A percentile compares a stretch with the other conserved stretches of the same genome.
These are phyloP conservation scores for Claviceps arundinis DNA, from an alignment of 2,329 filamentous ascomycete species.

Conservation along the genomic window DNA sequence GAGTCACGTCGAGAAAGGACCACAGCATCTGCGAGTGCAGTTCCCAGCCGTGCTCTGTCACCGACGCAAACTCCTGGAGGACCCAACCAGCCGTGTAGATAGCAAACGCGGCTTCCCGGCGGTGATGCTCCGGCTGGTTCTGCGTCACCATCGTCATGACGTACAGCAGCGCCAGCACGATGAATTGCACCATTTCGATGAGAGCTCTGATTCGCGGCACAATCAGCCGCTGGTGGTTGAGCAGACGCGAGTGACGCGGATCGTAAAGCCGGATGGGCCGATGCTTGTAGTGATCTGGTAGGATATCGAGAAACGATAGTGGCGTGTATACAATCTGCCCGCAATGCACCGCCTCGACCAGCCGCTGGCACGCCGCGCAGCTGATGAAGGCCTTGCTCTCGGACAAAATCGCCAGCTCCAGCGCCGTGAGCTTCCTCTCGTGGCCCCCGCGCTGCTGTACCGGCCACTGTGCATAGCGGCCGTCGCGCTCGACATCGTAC, in stretches of 20 bases:
- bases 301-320: constrained; percentile 55
- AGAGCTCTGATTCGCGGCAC: constrained; percentile 55
- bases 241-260: constrained; percentile 47
- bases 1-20: constrained; percentile 62
- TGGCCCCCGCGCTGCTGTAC: constrained; percentile 25
- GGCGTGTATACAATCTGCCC: constrained; percentile 60
- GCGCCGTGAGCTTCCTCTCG: constrained; percentile 47
- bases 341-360: constrained; percentile 57
- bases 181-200: constrained; percentile 52
- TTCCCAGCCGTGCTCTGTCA: constrained; percentile 51
- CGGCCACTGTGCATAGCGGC: constrained; percentile 26
- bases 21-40: constrained; percentile 64
- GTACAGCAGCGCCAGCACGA: constrained; percentile 50
- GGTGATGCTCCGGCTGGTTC: constrained; percentile 28
- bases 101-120: constrained; percentile 46
- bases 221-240: constrained; percentile 61
- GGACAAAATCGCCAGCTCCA: constrained; percentile 60
- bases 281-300: constrained; percentile 61
- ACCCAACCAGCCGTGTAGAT: constrained; percentile 56
- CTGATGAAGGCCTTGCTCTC: constrained; percentile 56
- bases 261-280: constrained; percentile 58
- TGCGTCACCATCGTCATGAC: constrained; percentile 50
- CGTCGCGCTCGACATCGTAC: constrained; percentile 38
- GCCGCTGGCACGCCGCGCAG: constrained; percentile 53
- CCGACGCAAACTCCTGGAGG: constrained; percentile 50